Percentiles rank a stretch among this genome's conserved stretches.
Evolutionary conservation across 2,329 filamentous ascomycete genomes (phyloP).

Genomic region (Ambrosiella beaveri): DNA sequence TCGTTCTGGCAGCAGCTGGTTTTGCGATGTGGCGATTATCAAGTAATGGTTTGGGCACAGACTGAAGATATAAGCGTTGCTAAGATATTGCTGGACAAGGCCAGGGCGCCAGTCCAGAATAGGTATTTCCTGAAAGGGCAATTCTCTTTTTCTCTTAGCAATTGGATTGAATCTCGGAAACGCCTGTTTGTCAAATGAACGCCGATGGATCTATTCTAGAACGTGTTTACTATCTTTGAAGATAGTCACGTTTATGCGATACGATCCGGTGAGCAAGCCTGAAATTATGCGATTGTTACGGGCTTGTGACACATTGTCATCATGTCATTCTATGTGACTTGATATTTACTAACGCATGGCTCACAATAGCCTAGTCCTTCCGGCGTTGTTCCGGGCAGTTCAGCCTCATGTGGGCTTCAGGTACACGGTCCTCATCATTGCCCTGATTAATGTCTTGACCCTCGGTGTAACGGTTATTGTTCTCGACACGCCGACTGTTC

Average conservation of each 20-base stretch:
- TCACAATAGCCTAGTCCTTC: constrained; percentile 20
- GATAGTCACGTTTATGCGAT: not conserved
- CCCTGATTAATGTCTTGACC: constrained; percentile 20
- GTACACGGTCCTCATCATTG: constrained; percentile 22
- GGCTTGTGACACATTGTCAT: not conserved
- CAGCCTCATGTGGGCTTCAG: constrained; percentile 19
- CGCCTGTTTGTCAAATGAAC: too few species aligned
- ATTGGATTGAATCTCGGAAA: too few species aligned
- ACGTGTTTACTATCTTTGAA: not conserved
- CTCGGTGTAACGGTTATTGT: constrained; percentile 19
- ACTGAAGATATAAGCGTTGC: not conserved
- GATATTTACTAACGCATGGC: not conserved
- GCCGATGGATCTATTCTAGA: too few species aligned
- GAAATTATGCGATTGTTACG: not conserved
- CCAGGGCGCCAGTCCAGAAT: not conserved
- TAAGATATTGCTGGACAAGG: not conserved
- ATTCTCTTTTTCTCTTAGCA: too few species aligned
- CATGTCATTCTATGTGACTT: not conserved
- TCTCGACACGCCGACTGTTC: constrained; percentile 16
- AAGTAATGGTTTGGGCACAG: not conserved
- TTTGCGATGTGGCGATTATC: not conserved
- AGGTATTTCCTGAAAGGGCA: not conserved
- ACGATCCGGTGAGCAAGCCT: not conserved
- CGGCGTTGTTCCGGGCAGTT: constrained; percentile 22
- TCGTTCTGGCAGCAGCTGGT: not conserved